These are phyloP conservation scores for Echeveria elegans DNA, from an alignment of 164 flowering plant genomes.

Conservation along the genomic window DNA sequence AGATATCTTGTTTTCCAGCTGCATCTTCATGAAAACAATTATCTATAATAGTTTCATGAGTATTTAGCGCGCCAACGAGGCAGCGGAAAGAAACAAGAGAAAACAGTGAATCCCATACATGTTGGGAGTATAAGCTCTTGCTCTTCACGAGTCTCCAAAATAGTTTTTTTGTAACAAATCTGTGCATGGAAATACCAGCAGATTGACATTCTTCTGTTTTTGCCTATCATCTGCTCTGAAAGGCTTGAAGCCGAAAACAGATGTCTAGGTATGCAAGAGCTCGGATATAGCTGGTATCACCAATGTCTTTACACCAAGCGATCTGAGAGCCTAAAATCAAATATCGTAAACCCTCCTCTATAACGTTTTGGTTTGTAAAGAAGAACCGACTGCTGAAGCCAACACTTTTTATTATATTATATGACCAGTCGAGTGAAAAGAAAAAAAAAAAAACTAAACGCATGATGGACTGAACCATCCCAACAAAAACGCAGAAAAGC, in stretches of 20 bases:
- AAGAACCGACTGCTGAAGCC: too few relatives aligned
- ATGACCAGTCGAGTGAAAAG: too few relatives aligned
- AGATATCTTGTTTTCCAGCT: neutral
- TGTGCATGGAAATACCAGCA: conserved; percentile 53
- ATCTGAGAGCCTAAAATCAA: conserved; percentile 33
- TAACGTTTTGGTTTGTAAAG: too few relatives aligned
- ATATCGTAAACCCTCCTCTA: neutral
- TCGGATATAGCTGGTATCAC: conserved; percentile 76
- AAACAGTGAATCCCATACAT: neutral
- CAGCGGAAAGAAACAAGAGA: neutral
- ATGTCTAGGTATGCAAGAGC: conserved; percentile 60
- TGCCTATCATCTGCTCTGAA: conserved; percentile 33
- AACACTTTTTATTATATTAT: too few relatives aligned
- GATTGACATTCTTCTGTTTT: conserved; percentile 42
- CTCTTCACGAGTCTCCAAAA: conserved; percentile 9
- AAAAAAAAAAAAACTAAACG: too few relatives aligned
- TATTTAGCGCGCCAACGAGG: neutral
- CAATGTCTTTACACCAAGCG: conserved; percentile 51
- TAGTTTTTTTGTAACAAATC: conserved; percentile 59
- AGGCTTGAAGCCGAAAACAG: conserved; percentile 61
- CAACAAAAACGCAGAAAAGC: too few relatives aligned
- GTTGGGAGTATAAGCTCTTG: neutral
- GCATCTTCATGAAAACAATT: neutral
- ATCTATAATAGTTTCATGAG: neutral
- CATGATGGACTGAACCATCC: too few relatives aligned